phyloP scores from a whole-genome alignment of 169 alveolate genomes.

The Babesia ovata region DNA sequence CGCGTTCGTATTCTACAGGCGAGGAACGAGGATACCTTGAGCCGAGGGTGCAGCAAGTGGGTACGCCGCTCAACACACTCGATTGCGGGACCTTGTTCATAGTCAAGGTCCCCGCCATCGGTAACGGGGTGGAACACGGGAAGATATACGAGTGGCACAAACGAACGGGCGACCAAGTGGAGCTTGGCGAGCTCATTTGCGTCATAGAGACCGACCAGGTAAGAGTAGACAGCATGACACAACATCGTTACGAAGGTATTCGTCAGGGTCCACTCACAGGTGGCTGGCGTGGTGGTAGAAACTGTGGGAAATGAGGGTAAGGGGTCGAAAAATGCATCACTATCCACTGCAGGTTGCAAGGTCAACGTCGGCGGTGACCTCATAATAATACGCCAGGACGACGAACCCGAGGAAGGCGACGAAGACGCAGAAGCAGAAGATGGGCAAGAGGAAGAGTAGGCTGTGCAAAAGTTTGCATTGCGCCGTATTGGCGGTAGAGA shows the following conservation, averaged over 20 bases:
- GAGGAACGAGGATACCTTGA: conserved; percentile 2
- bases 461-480: no score
- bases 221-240: neutral
- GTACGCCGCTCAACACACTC: conserved; percentile 4
- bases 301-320: conserved; percentile 57
- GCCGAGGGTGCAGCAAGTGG: conserved; percentile 1
- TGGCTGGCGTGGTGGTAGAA: conserved; percentile 50
- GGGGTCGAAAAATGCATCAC: neutral
- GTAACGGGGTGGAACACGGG: conserved; percentile 24
- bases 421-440: neutral
- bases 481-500: no score
- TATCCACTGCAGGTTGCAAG: conserved; percentile 28
- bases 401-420: conserved; percentile 10
- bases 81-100: conserved; percentile 31
- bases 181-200: conserved; percentile 53
- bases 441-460: no score
- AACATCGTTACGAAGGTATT: conserved; percentile 16
- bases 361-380: conserved; percentile 50
- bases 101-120: conserved; percentile 56
- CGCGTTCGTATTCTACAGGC: neutral
- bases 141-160: conserved; percentile 61
- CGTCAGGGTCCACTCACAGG: conserved; percentile 63
- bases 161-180: conserved; percentile 47
- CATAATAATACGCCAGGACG: conserved; percentile 10
- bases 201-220: conserved; percentile 64